Evolutionary conservation across 768 basidiomycete species (phyloP).

Genomic region (Rossbeevera mucosa): DNA sequence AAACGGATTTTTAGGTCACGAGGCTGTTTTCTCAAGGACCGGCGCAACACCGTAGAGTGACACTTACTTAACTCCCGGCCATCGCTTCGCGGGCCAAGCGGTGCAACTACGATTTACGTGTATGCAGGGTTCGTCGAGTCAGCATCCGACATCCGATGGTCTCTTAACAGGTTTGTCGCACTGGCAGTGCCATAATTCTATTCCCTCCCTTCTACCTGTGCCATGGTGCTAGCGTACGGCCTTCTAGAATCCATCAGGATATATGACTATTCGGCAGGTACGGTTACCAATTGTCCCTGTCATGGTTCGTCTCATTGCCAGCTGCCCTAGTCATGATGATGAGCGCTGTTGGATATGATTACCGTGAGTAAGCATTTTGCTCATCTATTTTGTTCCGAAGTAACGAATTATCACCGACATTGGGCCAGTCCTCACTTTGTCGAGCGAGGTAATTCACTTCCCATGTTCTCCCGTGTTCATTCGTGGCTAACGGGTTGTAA

Average conservation of each 20-base stretch:
- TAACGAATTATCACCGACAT: neutral
- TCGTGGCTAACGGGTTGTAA: neutral
- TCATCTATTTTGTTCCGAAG: neutral
- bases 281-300: neutral
- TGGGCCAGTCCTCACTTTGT: conserved; percentile 13
- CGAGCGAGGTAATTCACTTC: conserved; percentile 9
- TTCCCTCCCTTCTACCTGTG: neutral
- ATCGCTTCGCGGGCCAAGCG: too few species aligned
- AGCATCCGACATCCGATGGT: too few species aligned
- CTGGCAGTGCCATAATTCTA: neutral
- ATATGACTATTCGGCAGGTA: neutral
- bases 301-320: neutral
- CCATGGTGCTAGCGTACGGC: conserved; percentile 2
- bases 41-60: too few species aligned
- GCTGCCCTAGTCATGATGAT: neutral
- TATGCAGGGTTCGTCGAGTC: too few species aligned
- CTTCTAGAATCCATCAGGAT: neutral
- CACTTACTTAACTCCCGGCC: too few species aligned
- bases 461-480: neutral
- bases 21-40: neutral
- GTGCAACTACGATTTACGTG: too few species aligned
- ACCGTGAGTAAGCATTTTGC: neutral
- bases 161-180: too few species aligned
- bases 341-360: conserved; percentile 9
- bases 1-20: neutral